Conservation (phyloP, 2,329 filamentous ascomycete species). For the Scopulariopsis brevicaulis region DNA sequence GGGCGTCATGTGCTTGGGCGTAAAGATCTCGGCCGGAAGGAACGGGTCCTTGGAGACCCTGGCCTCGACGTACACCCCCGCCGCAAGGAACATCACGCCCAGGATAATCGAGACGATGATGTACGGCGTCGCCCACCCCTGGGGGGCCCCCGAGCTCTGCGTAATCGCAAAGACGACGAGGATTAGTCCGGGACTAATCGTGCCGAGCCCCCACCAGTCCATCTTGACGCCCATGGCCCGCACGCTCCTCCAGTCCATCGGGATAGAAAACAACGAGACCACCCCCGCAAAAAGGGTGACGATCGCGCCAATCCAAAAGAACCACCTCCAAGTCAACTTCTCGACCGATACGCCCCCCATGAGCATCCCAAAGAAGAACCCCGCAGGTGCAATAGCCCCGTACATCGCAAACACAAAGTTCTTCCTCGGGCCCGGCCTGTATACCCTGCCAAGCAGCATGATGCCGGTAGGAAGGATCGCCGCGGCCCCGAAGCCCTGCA, state of each 20-base stretch:
- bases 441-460: constrained; percentile 56
- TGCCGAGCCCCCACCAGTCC: constrained; percentile 48
- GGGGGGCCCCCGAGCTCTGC: constrained; percentile 48
- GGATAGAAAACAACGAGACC: constrained; percentile 27
- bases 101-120: constrained; percentile 48
- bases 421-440: constrained; percentile 60
- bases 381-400: constrained; percentile 42
- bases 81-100: constrained; percentile 39
- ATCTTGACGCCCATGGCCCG: constrained; percentile 27
- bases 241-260: constrained; percentile 19
- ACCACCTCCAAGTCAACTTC: constrained; percentile 53
- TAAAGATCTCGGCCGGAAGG: constrained; percentile 52
- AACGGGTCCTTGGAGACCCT: constrained; percentile 49
- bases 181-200: constrained; percentile 45
- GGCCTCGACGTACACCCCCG: constrained; percentile 51
- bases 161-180: constrained; percentile 58
- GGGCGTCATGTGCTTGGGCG: constrained; percentile 47
- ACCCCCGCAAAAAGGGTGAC: constrained; percentile 31
- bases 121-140: constrained; percentile 54
- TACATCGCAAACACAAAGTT: constrained; percentile 54
- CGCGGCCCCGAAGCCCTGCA: constrained; percentile 64
- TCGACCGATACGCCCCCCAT: constrained; percentile 52
- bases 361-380: constrained; percentile 55
- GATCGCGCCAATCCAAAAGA: constrained; percentile 52
- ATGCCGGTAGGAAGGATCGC: constrained; percentile 62